Conservation (phyloP, 148 eudicot species). For the Drosera capensis region DNA sequence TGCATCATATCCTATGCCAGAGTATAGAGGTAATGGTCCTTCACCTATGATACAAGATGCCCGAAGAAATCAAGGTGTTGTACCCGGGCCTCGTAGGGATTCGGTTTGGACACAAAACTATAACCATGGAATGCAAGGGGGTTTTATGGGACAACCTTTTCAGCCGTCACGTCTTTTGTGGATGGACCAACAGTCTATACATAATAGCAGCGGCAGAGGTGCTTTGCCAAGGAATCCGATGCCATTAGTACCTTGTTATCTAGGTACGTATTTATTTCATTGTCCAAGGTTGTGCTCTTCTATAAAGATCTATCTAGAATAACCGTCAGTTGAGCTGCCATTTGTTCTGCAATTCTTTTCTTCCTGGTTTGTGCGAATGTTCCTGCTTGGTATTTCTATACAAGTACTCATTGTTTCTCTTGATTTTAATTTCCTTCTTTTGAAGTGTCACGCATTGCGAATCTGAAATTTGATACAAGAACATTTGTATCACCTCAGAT, state of each 20-base stretch:
- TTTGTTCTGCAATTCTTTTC: too few species aligned
- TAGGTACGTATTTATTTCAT: constrained; percentile 28
- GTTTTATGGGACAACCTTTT: constrained; percentile 22
- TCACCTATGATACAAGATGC: constrained; percentile 18
- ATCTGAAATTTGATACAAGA: too few species aligned
- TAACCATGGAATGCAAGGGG: constrained; percentile 39
- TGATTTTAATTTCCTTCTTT: too few species aligned
- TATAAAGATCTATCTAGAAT: background rate
- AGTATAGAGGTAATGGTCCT: constrained; percentile 26
- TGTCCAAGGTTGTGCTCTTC: background rate
- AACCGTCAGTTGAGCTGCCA: background rate
- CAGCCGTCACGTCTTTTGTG: constrained; percentile 43
- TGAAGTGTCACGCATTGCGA: too few species aligned
- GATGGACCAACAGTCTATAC: constrained; percentile 32
- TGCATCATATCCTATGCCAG: constrained; percentile 29
- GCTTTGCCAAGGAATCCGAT: constrained; percentile 38
- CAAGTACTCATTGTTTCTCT: too few species aligned
- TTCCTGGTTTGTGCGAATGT: too few species aligned
- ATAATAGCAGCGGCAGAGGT: constrained; percentile 23
- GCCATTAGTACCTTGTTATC: constrained; percentile 40
- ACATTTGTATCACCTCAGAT: too few species aligned
- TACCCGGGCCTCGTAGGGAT: constrained; percentile 28
- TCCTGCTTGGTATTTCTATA: too few species aligned
- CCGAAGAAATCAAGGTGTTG: constrained; percentile 25
- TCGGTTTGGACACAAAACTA: constrained; percentile 25